Evolutionary conservation across 2,329 filamentous ascomycete species (phyloP).

Genomic region (Colletotrichum agaves): DNA sequence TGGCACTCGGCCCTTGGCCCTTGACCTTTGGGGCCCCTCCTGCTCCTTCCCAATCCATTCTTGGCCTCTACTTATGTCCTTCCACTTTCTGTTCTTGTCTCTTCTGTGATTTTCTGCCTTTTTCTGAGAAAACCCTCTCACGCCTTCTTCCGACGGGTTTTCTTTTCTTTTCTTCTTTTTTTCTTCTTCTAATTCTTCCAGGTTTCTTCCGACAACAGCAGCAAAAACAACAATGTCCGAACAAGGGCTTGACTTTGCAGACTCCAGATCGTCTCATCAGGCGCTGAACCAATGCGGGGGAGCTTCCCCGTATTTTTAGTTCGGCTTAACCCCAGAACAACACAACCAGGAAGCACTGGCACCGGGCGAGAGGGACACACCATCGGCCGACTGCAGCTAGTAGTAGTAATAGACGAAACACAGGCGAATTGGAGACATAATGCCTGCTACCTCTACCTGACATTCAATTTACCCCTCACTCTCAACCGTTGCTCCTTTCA

Average conservation of each 20-base stretch:
- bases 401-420: too few species aligned
- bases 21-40: background rate
- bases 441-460: too few species aligned
- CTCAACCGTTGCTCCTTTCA: conserved; percentile 26
- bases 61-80: too few species aligned
- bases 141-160: background rate
- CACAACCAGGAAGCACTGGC: conserved; percentile 1
- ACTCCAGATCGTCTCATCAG: conserved; percentile 18
- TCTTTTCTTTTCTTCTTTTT: background rate
- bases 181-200: background rate
- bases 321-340: background rate
- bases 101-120: conserved; percentile 7
- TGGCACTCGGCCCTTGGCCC: background rate
- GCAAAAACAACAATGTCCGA: background rate
- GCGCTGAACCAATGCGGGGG: conserved; percentile 29
- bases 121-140: background rate
- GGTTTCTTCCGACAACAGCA: too few species aligned
- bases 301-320: conserved; percentile 3
- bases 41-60: background rate
- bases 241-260: background rate
- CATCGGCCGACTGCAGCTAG: background rate
- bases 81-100: conserved; percentile 1
- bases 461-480: conserved; percentile 24
- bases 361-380: background rate
- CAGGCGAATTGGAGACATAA: background rate